A percentile compares a stretch with the other conserved stretches of the same genome.
Conservation (phyloP, 176 grass and related monocot genomes). For the Aegilops bicornis region DNA sequence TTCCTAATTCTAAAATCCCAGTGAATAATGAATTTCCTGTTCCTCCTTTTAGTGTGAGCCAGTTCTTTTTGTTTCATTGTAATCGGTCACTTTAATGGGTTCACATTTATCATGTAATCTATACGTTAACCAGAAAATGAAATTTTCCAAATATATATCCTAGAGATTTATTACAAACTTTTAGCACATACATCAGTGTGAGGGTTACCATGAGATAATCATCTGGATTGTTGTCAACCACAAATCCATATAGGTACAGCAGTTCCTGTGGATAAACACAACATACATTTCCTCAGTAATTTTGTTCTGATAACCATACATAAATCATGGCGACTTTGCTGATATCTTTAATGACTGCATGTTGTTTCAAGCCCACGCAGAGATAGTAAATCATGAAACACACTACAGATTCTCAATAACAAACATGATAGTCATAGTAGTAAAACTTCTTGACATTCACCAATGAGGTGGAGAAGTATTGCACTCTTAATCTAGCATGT, state of each 20-base stretch:
- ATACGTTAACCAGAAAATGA: neutral
- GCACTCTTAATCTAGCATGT: neutral
- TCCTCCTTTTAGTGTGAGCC: neutral
- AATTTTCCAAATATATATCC: neutral
- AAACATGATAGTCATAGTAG: no score
- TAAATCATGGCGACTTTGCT: neutral
- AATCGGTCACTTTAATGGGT: neutral
- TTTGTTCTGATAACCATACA: neutral
- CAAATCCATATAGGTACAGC: conserved; percentile 93
- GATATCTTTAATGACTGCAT: neutral
- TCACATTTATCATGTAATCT: neutral
- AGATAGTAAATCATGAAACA: neutral
- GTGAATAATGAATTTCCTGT: neutral
- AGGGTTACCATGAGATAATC: conserved; percentile 91
- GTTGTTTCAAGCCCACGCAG: neutral
- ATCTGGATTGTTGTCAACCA: conserved; percentile 85
- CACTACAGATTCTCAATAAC: neutral
- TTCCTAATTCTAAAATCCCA: neutral
- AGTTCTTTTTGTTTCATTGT: neutral
- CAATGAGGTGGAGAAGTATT: neutral
- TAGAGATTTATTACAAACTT: conserved; percentile 17
- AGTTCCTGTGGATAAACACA: conserved; percentile 67
- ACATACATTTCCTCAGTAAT: conserved; percentile 23
- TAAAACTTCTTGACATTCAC: no score
- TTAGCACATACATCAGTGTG: conserved; percentile 17